Evolutionary conservation across 1,139 yeast genomes (phyloP), one percentile per base, ranked within the genome.

Genomic region (Sugiyamaella grinbergsii): DNA sequence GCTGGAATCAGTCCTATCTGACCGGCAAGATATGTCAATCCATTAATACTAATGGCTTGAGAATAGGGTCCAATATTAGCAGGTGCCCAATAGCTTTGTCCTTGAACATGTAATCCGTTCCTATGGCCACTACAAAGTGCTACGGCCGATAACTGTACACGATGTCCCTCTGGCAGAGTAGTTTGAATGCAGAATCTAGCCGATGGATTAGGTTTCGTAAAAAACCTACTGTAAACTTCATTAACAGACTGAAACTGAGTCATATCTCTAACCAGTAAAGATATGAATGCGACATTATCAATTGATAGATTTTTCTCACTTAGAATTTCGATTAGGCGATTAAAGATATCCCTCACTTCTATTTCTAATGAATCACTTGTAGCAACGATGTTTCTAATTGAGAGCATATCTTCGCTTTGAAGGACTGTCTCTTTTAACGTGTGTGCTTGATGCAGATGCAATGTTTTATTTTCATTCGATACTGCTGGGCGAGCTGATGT

Each of bases 11-110:
- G 72, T 0, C 96, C 95, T 36, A 93, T 91, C 68, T 93, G 98
- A 0, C 98, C 98, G 38, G 97, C 88, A n/a, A 90, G 70, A 38
- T 81, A 78, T 13, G 86, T 82, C 5, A 80, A 68, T 26, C 77
- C 75, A 15, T 69, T 70, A 5, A 66, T 78, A 46, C 80, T 72
- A 10, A 83, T 79, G 0, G 93, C 80, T 67, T 93, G 98, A 0
- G 98, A 91, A 65, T 93, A 93, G 0, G 98, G 98, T 0, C 98
- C 98, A 51, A 93, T 93, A 60, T 93, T 93, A 42, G 95, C 94
- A 0, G 98, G 98, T 0, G 97, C 97, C 98, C 98, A 93, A 66
- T 85, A 90, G 24, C 96, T 89, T 52, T 93, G 75, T 0, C 98
- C 89, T 60, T 93, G 89, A 3, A 93, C 88, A 64, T 93, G 98